A percentile compares a stretch with the other conserved stretches of the same genome.
Evolutionary conservation across 495 filamentous ascomycete genomes (phyloP).

Genomic region (Aspergillus saccharolyticus): DNA sequence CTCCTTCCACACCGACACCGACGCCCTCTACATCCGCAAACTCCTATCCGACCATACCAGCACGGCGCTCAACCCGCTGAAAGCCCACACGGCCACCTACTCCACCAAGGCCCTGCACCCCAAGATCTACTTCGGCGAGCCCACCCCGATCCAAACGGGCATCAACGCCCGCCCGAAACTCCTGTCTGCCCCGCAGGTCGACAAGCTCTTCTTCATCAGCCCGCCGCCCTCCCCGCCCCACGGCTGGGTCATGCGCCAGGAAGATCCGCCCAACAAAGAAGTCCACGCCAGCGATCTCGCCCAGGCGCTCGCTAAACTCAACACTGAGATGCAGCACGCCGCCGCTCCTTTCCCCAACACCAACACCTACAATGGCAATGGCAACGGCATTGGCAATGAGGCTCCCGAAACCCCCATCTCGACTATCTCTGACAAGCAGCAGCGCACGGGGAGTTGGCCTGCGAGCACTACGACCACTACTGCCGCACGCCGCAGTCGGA

Average conservation of each 20-base stretch:
- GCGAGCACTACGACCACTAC: too few species aligned
- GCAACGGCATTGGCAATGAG: not conserved
- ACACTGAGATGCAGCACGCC: conserved; percentile 37
- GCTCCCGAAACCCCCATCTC: conserved; percentile 37
- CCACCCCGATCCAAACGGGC: conserved; percentile 57
- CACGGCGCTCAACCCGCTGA: conserved; percentile 51
- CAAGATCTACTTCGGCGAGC: conserved; percentile 84
- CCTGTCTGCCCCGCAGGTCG: conserved; percentile 73
- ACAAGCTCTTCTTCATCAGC: conserved; percentile 95
- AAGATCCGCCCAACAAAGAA: conserved; percentile 90
- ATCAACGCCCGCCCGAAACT: conserved; percentile 54
- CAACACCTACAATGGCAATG: not conserved
- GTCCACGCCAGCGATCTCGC: conserved; percentile 90
- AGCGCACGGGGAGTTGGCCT: conserved; percentile 37
- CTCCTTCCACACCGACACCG: conserved; percentile 70
- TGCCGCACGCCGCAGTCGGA: conserved; percentile 51
- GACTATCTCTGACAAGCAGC: conserved; percentile 30
- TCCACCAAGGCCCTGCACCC: conserved; percentile 42
- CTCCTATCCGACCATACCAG: conserved; percentile 66
- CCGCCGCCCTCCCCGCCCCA: conserved; percentile 88
- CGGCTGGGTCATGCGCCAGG: conserved; percentile 85
- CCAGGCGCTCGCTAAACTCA: conserved; percentile 66
- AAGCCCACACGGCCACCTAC: not conserved
- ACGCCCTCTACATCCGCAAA: conserved; percentile 67
- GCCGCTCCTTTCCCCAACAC: too few species aligned